Evolutionary conservation across 2,329 filamentous ascomycete species (phyloP), one percentile per base, ranked within the genome.

Genomic region (Cytospora paraplurivora): DNA sequence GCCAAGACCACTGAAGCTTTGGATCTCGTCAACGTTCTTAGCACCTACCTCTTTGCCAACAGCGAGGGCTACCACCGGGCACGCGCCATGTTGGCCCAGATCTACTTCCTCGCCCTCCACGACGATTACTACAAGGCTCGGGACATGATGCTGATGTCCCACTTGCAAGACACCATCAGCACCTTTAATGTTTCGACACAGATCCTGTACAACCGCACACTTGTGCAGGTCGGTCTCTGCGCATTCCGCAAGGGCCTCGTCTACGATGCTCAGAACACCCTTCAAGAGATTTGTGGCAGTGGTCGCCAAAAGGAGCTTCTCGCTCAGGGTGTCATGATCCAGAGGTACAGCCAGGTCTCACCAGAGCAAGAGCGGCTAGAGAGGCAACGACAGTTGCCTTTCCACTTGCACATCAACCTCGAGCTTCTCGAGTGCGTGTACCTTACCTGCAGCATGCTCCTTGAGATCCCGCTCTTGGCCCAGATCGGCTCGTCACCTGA

Each of bases 321-420:
- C 52, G 96, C 95, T 47, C 95, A 99, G 79, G 96, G 95, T 77
- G 92, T 99, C 67, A 97, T 98, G 83, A 95, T 99, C 77, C 95
- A 99, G 82, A 88, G 95, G 71, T 99, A 93, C 81, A 94, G 87
- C 72, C 93, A 97, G 73, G 95, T 99, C 67, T 95, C 93, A 41
- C 95, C 95, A 19, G 95, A 99, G 79, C 95, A 99, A 79, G 95
- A 99, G 82, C 91, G 94, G 69, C 85, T 98, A 47, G 95, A 99
- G 82, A 92, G 95, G 76, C 94, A 98, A 81, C 89, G 95, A 72
- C 95, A 99, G 81, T 86, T 99, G 70, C 95, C 95, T 44, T 99
- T 99, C 88, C 95, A 99, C 83, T 97, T 99, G 93, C 95, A 99
- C 85, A 99, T 99, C 84, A 99, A 99, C 83, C 86, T 99, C 59